These are phyloP conservation scores for Beauveria sp. DNA, from an alignment of 2,329 filamentous ascomycete species.

Conservation along the genomic window DNA sequence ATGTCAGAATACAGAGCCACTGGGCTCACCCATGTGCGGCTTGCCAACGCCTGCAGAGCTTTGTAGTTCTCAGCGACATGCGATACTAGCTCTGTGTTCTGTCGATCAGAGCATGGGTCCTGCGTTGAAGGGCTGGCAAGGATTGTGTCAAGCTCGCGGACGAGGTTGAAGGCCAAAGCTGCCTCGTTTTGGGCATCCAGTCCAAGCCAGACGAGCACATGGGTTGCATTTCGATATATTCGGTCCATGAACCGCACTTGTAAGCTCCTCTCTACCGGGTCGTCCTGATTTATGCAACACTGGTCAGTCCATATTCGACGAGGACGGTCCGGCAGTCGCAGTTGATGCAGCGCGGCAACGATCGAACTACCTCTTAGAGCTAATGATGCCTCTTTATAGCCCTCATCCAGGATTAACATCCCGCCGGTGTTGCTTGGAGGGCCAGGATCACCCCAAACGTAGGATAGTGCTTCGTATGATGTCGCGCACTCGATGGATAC, in stretches of 20 bases:
- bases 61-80: constrained; percentile 9
- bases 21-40: no score
- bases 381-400: no score
- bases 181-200: constrained; percentile 22
- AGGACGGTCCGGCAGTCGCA: constrained; percentile 19
- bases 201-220: constrained; percentile 30
- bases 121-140: constrained; percentile 12
- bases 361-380: constrained; percentile 11
- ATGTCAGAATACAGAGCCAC: no score
- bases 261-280: constrained; percentile 26
- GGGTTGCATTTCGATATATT: constrained; percentile 26
- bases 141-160: no score
- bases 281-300: constrained; percentile 33
- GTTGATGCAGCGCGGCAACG: constrained; percentile 22
- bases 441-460: no score
- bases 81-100: constrained; percentile 21
- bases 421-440: no score
- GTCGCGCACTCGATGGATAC: no score
- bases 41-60: neutral
- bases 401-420: no score
- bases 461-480: no score
- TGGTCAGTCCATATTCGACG: constrained; percentile 33
- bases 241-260: constrained; percentile 33
- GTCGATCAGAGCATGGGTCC: constrained; percentile 23
- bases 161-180: constrained; percentile 10